A percentile compares a stretch with the other conserved stretches of the same genome.
phyloP scores from a whole-genome alignment of 805 yeast species.

The Ogataea nakhonphanomensis region DNA sequence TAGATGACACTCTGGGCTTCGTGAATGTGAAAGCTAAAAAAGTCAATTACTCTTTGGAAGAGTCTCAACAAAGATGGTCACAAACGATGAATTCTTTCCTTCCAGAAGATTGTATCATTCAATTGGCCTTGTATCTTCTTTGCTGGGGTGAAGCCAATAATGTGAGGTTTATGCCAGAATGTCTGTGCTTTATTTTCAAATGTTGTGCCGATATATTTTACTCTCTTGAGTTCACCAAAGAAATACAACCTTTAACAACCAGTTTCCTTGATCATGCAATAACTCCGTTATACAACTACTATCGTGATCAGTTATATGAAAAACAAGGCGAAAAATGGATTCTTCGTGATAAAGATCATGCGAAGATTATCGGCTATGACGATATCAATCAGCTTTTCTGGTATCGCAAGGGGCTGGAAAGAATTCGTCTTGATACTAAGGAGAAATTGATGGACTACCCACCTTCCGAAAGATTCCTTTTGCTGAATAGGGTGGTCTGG shows the following conservation, averaged over 20 bases:
- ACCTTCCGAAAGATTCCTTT: conserved; percentile 51
- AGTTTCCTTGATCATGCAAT: conserved; percentile 64
- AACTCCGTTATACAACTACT: conserved; percentile 68
- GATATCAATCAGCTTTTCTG: conserved; percentile 88
- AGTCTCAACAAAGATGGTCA: conserved; percentile 50
- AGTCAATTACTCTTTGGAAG: conserved; percentile 32
- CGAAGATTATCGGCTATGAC: conserved; percentile 76
- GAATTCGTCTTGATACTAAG: conserved; percentile 44
- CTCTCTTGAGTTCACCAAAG: conserved; percentile 40
- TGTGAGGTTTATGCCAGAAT: conserved; percentile 84
- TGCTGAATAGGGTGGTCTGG: conserved; percentile 62
- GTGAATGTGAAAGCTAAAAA: conserved; percentile 25
- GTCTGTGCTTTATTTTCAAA: conserved; percentile 78
- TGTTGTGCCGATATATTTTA: conserved; percentile 70
- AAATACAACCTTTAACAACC: conserved; percentile 28
- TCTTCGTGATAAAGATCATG: conserved; percentile 59
- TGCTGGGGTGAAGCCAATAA: conserved; percentile 94
- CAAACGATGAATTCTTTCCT: conserved; percentile 46
- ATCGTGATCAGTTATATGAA: conserved; percentile 52
- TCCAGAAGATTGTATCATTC: conserved; percentile 55
- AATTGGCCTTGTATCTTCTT: conserved; percentile 64
- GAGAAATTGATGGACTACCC: conserved; percentile 50
- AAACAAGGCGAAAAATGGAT: conserved; percentile 41
- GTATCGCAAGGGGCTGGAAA: conserved; percentile 68
- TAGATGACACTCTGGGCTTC: conserved; percentile 46